These are phyloP conservation scores for Sungouiella thailandica DNA, from an alignment of 805 yeast species.

Conservation along the genomic window DNA sequence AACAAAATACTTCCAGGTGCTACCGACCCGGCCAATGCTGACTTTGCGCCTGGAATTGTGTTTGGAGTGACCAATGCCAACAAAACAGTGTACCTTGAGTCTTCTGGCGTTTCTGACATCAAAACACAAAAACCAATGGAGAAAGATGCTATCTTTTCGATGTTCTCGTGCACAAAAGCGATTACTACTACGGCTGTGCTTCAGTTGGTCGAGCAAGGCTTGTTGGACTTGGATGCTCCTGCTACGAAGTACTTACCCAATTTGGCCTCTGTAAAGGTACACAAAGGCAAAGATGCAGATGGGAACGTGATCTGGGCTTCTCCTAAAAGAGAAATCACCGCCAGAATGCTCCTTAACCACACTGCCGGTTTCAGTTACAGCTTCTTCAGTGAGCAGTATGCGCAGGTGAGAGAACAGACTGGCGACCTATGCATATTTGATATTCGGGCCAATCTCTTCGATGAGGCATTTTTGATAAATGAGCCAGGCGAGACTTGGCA, in stretches of 20 bases:
- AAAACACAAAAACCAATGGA: constrained; percentile 8
- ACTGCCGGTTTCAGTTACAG: constrained; percentile 36
- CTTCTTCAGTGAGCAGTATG: constrained; percentile 12
- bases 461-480: constrained; percentile 2
- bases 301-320: constrained; percentile 16
- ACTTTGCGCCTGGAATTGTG: constrained; percentile 12
- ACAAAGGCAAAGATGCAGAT: constrained; percentile 13
- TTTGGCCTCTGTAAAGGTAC: constrained; percentile 19
- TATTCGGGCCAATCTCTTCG: neutral
- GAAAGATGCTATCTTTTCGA: constrained; percentile 20
- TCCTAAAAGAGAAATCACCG: constrained; percentile 25
- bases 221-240: constrained; percentile 25
- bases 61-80: constrained; percentile 25
- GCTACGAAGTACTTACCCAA: constrained; percentile 26
- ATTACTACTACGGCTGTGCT: constrained; percentile 23
- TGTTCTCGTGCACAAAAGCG: constrained; percentile 29
- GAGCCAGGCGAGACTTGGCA: constrained; percentile 35
- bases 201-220: constrained; percentile 29
- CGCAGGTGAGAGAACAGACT: constrained; percentile 9
- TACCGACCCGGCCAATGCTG: neutral
- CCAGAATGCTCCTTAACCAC: constrained; percentile 30
- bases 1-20: neutral
- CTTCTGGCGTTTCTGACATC: constrained; percentile 1
- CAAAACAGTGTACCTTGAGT: constrained; percentile 20
- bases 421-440: neutral